These are phyloP conservation scores for Verticillium longisporum DNA, from an alignment of 2,329 filamentous ascomycete genomes.

Conservation along the genomic window DNA sequence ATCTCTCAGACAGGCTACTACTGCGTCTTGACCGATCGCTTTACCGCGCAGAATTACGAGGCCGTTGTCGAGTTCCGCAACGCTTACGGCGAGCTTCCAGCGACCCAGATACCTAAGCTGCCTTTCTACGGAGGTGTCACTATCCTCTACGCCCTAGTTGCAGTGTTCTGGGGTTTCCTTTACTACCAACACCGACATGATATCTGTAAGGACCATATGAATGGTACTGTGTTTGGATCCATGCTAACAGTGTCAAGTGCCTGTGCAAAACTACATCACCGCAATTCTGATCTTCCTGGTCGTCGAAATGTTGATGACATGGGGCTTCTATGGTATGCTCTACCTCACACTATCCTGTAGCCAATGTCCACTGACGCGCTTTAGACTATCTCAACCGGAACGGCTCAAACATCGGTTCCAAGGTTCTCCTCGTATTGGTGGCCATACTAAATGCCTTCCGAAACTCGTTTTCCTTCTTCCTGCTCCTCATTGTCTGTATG, in stretches of 20 bases:
- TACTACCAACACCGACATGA: conserved; percentile 93
- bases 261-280: conserved; percentile 98
- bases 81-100: conserved; percentile 90
- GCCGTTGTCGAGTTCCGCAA: conserved; percentile 90
- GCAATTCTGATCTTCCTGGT: conserved; percentile 93
- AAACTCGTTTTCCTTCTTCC: conserved; percentile 98
- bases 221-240: too few species aligned
- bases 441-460: conserved; percentile 86
- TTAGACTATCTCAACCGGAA: conserved; percentile 86
- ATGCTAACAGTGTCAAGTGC: conserved; percentile 45
- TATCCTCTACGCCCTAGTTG: conserved; percentile 85
- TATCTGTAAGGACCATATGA: conserved; percentile 54
- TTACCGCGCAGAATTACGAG: conserved; percentile 61
- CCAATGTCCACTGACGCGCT: conserved; percentile 25
- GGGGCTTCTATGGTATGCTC: conserved; percentile 81
- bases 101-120: conserved; percentile 91
- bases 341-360: neutral
- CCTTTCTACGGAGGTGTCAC: conserved; percentile 95
- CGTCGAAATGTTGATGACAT: conserved; percentile 95
- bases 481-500: conserved; percentile 98
- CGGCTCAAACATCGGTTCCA: conserved; percentile 75
- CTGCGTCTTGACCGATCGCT: conserved; percentile 76
- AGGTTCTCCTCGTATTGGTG: conserved; percentile 84
- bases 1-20: conserved; percentile 93
- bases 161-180: conserved; percentile 84